These are phyloP conservation scores for Ogataea glucozyma DNA, from an alignment of 805 yeast genomes.

Conservation along the genomic window DNA sequence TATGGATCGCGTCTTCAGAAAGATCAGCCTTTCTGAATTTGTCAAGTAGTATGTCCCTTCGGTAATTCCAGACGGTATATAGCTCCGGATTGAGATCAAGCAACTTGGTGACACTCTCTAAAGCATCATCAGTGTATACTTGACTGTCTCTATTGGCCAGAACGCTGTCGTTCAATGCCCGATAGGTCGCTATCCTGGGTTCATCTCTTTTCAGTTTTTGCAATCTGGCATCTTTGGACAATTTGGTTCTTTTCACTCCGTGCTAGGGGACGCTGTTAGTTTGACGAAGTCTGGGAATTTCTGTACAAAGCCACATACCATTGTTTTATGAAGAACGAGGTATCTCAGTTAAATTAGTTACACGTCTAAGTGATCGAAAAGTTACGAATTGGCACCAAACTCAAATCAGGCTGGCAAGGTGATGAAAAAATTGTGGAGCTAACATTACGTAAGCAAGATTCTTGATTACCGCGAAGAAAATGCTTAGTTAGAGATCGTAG, in stretches of 20 bases:
- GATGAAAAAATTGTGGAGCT: too few species aligned
- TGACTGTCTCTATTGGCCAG: constrained; percentile 37
- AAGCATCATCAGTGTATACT: constrained; percentile 38
- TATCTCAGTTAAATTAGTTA: too few species aligned
- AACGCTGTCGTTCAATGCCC: constrained; percentile 44
- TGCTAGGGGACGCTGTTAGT: constrained; percentile 44
- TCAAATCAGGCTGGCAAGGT: too few species aligned
- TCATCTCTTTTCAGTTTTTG: constrained; percentile 60
- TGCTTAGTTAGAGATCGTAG: too few species aligned
- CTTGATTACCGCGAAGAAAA: too few species aligned
- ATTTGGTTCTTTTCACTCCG: constrained; percentile 62
- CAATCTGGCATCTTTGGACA: constrained; percentile 55
- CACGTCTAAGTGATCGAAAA: too few species aligned
- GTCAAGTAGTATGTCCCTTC: constrained; percentile 65
- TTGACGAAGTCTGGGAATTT: not conserved
- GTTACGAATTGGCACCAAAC: too few species aligned
- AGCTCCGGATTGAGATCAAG: constrained; percentile 78
- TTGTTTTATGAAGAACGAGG: not conserved
- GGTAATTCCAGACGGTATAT: constrained; percentile 86
- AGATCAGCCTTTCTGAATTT: constrained; percentile 29
- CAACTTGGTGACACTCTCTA: constrained; percentile 57
- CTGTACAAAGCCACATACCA: not conserved
- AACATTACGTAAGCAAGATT: too few species aligned
- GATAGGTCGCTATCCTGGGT: constrained; percentile 57
- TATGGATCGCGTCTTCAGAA: constrained; percentile 21